Evolutionary conservation across 2,329 filamentous ascomycete species (phyloP).

Genomic region (Botryotinia calthae): DNA sequence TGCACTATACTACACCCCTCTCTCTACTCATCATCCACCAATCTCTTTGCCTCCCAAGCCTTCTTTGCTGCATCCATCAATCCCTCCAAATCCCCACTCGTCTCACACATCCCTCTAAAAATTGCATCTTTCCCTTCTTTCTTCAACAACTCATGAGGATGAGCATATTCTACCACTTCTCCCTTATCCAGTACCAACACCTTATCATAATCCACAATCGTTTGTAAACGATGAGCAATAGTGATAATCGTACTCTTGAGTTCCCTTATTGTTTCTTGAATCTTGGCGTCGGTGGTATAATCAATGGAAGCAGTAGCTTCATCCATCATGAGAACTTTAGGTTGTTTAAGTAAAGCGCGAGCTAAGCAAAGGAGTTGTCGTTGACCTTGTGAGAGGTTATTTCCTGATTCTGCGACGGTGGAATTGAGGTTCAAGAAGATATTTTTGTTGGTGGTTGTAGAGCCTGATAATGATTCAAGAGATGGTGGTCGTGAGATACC

Average conservation of each 20-base stretch:
- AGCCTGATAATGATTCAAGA: conserved; percentile 28
- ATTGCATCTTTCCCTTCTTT: conserved; percentile 53
- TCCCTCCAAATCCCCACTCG: conserved; percentile 60
- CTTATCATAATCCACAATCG: conserved; percentile 97
- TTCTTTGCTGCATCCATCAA: conserved; percentile 53
- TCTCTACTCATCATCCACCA: conserved; percentile 41
- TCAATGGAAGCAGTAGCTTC: conserved; percentile 97
- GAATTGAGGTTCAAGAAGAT: conserved; percentile 86
- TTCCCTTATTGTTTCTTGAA: conserved; percentile 94
- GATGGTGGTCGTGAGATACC: conserved; percentile 35
- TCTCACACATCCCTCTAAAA: conserved; percentile 68
- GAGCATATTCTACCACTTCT: conserved; percentile 81
- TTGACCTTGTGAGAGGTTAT: conserved; percentile 93
- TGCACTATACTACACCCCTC: not conserved
- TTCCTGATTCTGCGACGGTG: conserved; percentile 82
- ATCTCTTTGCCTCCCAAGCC: conserved; percentile 44
- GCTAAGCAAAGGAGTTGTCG: conserved; percentile 92
- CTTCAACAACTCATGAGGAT: conserved; percentile 77
- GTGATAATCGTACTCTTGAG: conserved; percentile 92
- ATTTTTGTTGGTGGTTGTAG: conserved; percentile 75
- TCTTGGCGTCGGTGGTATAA: conserved; percentile 92
- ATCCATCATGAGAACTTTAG: conserved; percentile 97
- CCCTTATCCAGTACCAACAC: conserved; percentile 93
- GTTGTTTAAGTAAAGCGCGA: conserved; percentile 84
- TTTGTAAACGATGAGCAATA: conserved; percentile 92